These are phyloP conservation scores for Lasiodiplodia theobromae DNA, from an alignment of 2,329 filamentous ascomycete genomes.

Conservation along the genomic window DNA sequence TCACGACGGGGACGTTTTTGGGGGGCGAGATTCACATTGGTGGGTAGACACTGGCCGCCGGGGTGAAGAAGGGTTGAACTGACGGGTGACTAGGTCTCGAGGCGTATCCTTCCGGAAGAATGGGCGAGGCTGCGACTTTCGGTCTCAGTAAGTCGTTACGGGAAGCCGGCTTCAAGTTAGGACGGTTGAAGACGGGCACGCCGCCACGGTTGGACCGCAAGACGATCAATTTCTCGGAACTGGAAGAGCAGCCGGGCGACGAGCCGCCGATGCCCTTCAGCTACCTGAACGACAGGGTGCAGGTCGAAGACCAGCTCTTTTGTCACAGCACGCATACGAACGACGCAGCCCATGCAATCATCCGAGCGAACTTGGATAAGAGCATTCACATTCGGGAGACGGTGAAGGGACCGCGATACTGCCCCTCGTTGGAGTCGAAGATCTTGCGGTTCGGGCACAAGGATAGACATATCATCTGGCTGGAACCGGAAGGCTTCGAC, in stretches of 20 bases:
- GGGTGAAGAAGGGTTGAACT: constrained; percentile 21
- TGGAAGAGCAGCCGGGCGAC: constrained; percentile 82
- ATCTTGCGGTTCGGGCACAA: constrained; percentile 86
- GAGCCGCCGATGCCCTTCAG: constrained; percentile 89
- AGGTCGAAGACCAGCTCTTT: constrained; percentile 81
- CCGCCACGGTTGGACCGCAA: constrained; percentile 84
- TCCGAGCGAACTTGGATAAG: constrained; percentile 90
- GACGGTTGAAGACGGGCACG: constrained; percentile 93
- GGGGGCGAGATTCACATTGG: constrained; percentile 96
- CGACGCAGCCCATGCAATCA: constrained; percentile 78
- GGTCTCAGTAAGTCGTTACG: constrained; percentile 89
- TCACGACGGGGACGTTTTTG: constrained; percentile 95
- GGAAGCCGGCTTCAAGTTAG: constrained; percentile 87
- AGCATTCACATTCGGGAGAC: constrained; percentile 96
- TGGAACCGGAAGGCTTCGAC: constrained; percentile 94
- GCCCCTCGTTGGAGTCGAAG: constrained; percentile 93
- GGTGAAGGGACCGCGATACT: constrained; percentile 92
- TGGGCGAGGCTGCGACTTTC: constrained; percentile 92
- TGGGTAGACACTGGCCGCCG: constrained; percentile 29
- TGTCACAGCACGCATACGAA: constrained; percentile 92
- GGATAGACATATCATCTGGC: constrained; percentile 86
- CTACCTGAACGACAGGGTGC: constrained; percentile 80
- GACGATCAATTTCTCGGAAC: constrained; percentile 77
- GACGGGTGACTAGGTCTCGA: constrained; percentile 63
- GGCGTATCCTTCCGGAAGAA: constrained; percentile 82